phyloP scores from a whole-genome alignment of 1,139 yeast genomes.

The Hansenula sp. region DNA sequence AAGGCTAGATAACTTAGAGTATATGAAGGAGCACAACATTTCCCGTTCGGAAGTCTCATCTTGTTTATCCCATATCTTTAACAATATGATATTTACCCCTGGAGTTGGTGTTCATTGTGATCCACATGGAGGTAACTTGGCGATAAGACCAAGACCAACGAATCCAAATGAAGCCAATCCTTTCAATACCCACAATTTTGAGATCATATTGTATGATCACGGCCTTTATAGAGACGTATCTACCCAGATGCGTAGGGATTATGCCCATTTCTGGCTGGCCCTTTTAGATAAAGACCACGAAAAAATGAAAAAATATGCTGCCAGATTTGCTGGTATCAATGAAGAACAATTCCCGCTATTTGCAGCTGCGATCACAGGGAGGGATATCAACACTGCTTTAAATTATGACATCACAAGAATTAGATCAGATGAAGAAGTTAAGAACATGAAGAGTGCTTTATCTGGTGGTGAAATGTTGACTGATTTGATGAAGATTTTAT shows the following conservation, averaged over 20 bases:
- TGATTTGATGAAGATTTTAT: slow-evolving; percentile 75
- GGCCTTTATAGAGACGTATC: slow-evolving; percentile 90
- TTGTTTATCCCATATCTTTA: slow-evolving; percentile 86
- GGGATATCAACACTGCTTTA: slow-evolving; percentile 70
- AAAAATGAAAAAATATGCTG: slow-evolving; percentile 69
- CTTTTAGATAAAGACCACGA: slow-evolving; percentile 66
- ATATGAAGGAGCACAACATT: slow-evolving; percentile 58
- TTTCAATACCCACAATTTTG: slow-evolving; percentile 68
- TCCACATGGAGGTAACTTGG: slow-evolving; percentile 96
- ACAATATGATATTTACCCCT: slow-evolving; percentile 93
- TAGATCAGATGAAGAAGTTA: slow-evolving; percentile 55
- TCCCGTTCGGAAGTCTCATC: slow-evolving; percentile 75
- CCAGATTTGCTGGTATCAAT: slow-evolving; percentile 73
- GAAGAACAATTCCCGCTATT: slow-evolving; percentile 80
- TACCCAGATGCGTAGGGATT: slow-evolving; percentile 69
- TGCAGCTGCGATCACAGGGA: slow-evolving; percentile 92
- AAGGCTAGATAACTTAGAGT: slow-evolving; percentile 73
- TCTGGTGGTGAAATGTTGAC: slow-evolving; percentile 60
- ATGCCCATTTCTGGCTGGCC: slow-evolving; percentile 92
- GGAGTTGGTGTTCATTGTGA: slow-evolving; percentile 93
- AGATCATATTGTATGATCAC: slow-evolving; percentile 88
- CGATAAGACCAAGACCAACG: slow-evolving; percentile 53
- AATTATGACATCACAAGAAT: slow-evolving; percentile 54
- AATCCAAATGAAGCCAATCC: slow-evolving; percentile 28
- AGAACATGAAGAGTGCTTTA: slow-evolving; percentile 61